phyloP scores from a whole-genome alignment of 208 protist species.

The Leishmania turanica region DNA sequence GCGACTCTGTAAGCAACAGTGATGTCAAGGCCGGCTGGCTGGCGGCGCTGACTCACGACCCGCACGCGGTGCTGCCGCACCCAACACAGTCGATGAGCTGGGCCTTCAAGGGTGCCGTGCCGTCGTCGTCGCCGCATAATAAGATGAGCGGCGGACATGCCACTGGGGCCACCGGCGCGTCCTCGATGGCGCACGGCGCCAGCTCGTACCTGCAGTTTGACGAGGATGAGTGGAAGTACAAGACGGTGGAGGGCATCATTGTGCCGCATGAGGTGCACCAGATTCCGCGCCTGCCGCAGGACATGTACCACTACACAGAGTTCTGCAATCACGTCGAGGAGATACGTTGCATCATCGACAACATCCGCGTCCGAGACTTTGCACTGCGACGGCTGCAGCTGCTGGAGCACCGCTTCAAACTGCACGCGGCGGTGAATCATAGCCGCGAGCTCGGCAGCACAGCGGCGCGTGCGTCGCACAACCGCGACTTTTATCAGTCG shows the following conservation, averaged over 20 bases:
- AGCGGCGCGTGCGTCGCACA: constrained; percentile 77
- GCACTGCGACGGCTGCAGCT: constrained; percentile 84
- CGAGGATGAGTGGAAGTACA: constrained; percentile 92
- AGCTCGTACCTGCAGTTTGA: constrained; percentile 52
- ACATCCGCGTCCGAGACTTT: constrained; percentile 84
- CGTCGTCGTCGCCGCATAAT: constrained; percentile 4
- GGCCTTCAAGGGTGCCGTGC: constrained; percentile 38
- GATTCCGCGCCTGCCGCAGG: constrained; percentile 86
- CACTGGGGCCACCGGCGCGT: background rate
- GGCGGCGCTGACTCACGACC: constrained; percentile 38
- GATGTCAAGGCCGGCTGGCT: constrained; percentile 35
- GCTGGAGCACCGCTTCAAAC: constrained; percentile 91
- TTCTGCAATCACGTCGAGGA: constrained; percentile 83
- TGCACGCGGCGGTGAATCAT: constrained; percentile 94
- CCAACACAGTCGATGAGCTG: constrained; percentile 40
- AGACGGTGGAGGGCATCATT: constrained; percentile 89
- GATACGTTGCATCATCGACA: constrained; percentile 60
- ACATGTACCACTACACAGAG: constrained; percentile 87
- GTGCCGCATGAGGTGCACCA: constrained; percentile 90
- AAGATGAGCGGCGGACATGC: background rate
- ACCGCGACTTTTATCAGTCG: constrained; percentile 95
- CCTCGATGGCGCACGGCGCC: background rate
- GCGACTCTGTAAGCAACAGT: background rate
- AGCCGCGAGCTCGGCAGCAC: constrained; percentile 78
- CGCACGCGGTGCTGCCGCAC: constrained; percentile 32